phyloP scores from a whole-genome alignment of 2,329 filamentous ascomycete species.

The Diaporthe sp. region DNA sequence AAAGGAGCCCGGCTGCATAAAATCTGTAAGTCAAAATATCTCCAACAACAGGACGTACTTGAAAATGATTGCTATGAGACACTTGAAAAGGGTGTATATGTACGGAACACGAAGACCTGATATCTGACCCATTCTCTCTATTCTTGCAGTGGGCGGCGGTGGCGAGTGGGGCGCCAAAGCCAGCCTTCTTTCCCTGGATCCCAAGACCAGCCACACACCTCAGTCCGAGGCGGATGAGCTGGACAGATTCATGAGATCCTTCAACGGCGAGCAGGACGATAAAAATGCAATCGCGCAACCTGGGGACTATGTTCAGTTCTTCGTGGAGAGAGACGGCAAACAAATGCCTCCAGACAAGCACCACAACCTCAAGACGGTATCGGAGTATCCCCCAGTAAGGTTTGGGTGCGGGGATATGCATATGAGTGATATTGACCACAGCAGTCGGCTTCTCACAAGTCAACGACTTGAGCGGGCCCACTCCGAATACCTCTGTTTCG shows the following conservation, averaged over 20 bases:
- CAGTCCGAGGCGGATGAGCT: constrained; percentile 63
- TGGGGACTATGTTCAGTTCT: constrained; percentile 77
- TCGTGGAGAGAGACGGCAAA: constrained; percentile 54
- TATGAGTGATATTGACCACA: constrained; percentile 12
- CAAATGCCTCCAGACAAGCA: constrained; percentile 41
- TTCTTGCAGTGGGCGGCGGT: constrained; percentile 76
- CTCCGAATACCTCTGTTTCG: neutral
- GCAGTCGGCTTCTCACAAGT: neutral
- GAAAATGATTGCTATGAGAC: neutral
- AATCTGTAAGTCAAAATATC: constrained; percentile 54
- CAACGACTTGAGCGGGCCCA: neutral
- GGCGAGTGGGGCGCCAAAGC: constrained; percentile 88
- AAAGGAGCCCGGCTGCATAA: constrained; percentile 56
- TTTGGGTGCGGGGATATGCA: constrained; percentile 36
- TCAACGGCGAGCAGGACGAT: constrained; percentile 51
- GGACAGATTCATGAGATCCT: constrained; percentile 64
- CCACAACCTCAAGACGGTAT: constrained; percentile 23
- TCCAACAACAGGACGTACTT: neutral
- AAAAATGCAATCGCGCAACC: constrained; percentile 70
- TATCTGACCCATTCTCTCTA: neutral
- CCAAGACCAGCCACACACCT: constrained; percentile 67
- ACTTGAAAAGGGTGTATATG: neutral
- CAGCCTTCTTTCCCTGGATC: constrained; percentile 83
- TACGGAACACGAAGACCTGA: neutral
- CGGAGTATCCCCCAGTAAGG: neutral